Percentiles rank a stretch among this genome's conserved stretches.
Evolutionary conservation across 495 filamentous ascomycete species (phyloP).

Genomic region (Pyrenula massariospora): DNA sequence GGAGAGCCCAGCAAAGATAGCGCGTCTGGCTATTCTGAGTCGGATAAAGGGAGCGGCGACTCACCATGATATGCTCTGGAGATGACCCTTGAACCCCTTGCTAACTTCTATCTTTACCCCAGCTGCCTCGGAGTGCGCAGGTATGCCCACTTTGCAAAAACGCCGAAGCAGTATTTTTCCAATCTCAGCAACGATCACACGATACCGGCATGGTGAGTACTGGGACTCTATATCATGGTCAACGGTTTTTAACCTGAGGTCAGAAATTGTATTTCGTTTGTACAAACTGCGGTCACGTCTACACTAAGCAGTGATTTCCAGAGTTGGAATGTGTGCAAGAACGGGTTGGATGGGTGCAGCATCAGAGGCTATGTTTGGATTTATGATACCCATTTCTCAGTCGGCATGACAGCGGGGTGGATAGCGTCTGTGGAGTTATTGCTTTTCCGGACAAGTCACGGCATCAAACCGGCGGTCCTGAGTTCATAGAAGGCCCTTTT

Average conservation of each 20-base stretch:
- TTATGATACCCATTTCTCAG: too few species aligned
- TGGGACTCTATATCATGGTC: conserved; percentile 1
- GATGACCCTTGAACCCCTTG: neutral
- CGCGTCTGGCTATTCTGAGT: conserved; percentile 5
- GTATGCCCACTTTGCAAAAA: conserved; percentile 74
- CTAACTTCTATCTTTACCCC: neutral
- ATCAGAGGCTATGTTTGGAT: too few species aligned
- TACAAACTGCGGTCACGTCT: conserved; percentile 82
- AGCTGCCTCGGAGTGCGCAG: conserved; percentile 69
- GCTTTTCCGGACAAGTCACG: too few species aligned
- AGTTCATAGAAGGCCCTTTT: too few species aligned
- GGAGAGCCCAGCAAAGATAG: conserved; percentile 8
- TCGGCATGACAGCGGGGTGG: too few species aligned
- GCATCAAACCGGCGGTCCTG: too few species aligned
- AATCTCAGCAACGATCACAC: conserved; percentile 89
- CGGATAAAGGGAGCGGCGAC: conserved; percentile 8
- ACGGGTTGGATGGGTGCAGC: neutral
- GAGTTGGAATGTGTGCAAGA: neutral
- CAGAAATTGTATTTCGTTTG: conserved; percentile 98
- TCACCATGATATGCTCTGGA: neutral
- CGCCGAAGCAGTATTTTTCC: conserved; percentile 89
- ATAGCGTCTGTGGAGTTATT: too few species aligned
- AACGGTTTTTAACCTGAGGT: conserved; percentile 1
- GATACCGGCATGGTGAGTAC: conserved; percentile 97
- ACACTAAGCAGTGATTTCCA: conserved; percentile 31